Evolutionary conservation across 129 eudicot genomes (phyloP), one percentile per base, ranked within the genome.

Genomic region (carrot (Daucus carota)): DNA sequence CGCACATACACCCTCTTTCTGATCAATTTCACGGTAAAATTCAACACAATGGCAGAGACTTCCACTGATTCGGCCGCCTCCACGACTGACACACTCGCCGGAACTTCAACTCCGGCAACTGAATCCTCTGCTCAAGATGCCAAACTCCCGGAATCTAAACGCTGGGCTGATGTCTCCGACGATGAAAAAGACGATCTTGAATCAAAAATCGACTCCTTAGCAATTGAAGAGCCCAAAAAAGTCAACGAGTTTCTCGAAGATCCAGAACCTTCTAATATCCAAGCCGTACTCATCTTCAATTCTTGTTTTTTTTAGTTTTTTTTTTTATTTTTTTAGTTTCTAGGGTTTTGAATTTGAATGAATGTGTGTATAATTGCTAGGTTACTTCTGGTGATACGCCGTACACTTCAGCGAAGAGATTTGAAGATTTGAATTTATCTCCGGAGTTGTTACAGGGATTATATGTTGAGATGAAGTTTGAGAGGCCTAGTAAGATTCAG

Each of bases 401-500:
- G 24, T 92, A 92, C 68, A 81, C 85, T 9, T 92, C 97, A 24
- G 97, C 90, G 0, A 88, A 86, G 80, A 84, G 75, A 33, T 92
- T 92, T 73, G 97, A 92, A 78, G 97, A 92, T 41, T 80, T 92
- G 83, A 82, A 78, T 50, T 59, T 92, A 6, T 86, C 97, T 11
- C 80, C 83, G 14, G 93, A 90, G 59, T 76, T 92, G 57, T 60
- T 92, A 47, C 88, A 92, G 83, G 98, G 98, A 31, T 82, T 90
- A 8, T 92, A 92, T 72, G 88, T 88, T 22, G 92, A 84, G 86
- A 92, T 92, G 96, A 84, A 87, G 79, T 92, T 92, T 81, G 92
- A 90, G 74, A 86, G 88, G 80, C 98, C 98, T 16, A 92, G 98
- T 79, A 92, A 90, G 87, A 92, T 92, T 46, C 98, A 92, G 59